Evolutionary conservation across 371 early-diverging fungal genomes (phyloP).

Genomic region (Mortierella sp.): DNA sequence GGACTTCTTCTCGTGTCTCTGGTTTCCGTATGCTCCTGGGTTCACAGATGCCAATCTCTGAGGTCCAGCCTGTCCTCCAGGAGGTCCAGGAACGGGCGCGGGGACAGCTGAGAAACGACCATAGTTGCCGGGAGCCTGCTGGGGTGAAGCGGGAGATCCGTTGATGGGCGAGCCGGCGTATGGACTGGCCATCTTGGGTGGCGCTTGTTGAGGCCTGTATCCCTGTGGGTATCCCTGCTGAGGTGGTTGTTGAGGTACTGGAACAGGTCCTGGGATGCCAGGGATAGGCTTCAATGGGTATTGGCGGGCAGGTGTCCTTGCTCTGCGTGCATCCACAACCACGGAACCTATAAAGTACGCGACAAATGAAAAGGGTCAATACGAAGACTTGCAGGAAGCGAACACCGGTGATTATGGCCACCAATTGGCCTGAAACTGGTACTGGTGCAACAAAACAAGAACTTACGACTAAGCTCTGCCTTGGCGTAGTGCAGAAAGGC

Average conservation of each 20-base stretch:
- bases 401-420: not conserved
- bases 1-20: slow-evolving; percentile 43
- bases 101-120: slow-evolving; percentile 24
- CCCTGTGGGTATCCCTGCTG: slow-evolving; percentile 18
- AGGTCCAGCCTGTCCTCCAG: slow-evolving; percentile 29
- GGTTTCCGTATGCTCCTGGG: slow-evolving; percentile 33
- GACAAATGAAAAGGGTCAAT: not conserved
- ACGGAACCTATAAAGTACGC: slow-evolving; percentile 28
- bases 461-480: slow-evolving; percentile 42
- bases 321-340: slow-evolving; percentile 48
- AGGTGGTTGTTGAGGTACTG: slow-evolving; percentile 23
- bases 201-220: slow-evolving; percentile 33
- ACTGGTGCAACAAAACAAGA: not conserved
- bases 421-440: not conserved
- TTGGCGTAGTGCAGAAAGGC: slow-evolving; percentile 43
- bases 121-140: slow-evolving; percentile 30
- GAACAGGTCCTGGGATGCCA: slow-evolving; percentile 15
- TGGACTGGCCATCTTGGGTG: slow-evolving; percentile 30
- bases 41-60: slow-evolving; percentile 37
- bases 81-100: slow-evolving; percentile 20
- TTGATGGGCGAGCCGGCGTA: slow-evolving; percentile 28
- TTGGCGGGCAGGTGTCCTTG: slow-evolving; percentile 44
- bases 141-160: slow-evolving; percentile 39
- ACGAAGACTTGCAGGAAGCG: not conserved
- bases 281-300: slow-evolving; percentile 52